Evolutionary conservation across 129 eudicot species (phyloP).

Genomic region (Logfia minima): DNA sequence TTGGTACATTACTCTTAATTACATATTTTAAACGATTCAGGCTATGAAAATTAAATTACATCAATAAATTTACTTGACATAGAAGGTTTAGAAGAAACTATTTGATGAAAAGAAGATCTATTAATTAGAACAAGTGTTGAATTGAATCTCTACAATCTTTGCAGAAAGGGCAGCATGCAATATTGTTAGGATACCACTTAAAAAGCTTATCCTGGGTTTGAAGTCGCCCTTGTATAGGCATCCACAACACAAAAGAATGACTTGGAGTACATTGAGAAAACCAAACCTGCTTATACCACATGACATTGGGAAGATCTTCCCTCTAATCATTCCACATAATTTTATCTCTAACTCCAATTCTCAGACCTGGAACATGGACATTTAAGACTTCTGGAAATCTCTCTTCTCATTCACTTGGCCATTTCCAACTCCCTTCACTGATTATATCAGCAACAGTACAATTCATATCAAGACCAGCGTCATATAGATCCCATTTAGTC

Average conservation of each 20-base stretch:
- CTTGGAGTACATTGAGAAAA: background rate
- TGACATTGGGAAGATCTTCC: background rate
- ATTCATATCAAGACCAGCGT: background rate
- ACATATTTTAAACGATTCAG: no score
- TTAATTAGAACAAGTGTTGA: background rate
- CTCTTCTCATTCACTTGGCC: background rate
- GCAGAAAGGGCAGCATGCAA: no score
- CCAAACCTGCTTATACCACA: background rate
- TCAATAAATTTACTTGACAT: no score
- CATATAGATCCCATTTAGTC: background rate
- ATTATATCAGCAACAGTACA: background rate
- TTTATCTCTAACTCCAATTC: background rate
- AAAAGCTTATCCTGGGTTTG: no score
- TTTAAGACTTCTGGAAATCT: background rate
- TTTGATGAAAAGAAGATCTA: no score
- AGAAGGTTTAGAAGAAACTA: no score
- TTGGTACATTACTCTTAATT: no score
- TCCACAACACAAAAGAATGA: background rate
- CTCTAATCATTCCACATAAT: background rate
- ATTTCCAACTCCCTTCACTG: background rate
- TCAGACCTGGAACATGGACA: background rate
- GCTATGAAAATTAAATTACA: no score
- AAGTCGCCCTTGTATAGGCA: no score
- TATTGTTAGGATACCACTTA: no score
- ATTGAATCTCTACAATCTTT: background rate